A percentile compares a stretch with the other conserved stretches of the same genome.
Evolutionary conservation across 352 stramenopile species (phyloP).

Genomic region (Globisporangium polare): DNA sequence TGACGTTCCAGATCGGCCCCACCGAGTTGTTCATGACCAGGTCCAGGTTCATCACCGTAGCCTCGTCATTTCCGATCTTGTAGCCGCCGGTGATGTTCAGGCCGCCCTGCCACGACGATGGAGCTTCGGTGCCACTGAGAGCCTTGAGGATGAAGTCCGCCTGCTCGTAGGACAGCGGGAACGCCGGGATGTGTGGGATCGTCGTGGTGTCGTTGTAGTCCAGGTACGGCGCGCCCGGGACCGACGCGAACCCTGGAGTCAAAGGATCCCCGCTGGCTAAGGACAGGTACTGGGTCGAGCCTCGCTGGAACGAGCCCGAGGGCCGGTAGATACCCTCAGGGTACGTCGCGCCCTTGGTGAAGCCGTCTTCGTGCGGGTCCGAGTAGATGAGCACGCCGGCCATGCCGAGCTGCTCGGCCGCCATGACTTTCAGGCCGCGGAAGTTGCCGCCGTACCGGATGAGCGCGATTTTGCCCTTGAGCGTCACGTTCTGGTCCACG

Average conservation of each 20-base stretch:
- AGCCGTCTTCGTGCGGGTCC: constrained; percentile 83
- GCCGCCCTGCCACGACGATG: constrained; percentile 53
- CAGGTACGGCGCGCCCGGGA: constrained; percentile 30
- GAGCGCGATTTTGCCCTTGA: constrained; percentile 82
- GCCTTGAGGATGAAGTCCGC: constrained; percentile 66
- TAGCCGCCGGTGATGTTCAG: constrained; percentile 67
- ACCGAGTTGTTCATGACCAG: constrained; percentile 77
- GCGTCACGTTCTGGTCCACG: constrained; percentile 48
- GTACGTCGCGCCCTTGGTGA: constrained; percentile 58
- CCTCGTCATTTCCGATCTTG: constrained; percentile 60
- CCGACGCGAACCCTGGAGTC: constrained; percentile 42
- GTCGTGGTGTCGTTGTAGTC: constrained; percentile 42
- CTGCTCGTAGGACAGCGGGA: constrained; percentile 82
- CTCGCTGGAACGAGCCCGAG: constrained; percentile 84
- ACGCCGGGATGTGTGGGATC: constrained; percentile 61
- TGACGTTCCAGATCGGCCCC: constrained; percentile 84
- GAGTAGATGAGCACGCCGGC: constrained; percentile 86
- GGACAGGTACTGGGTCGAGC: constrained; percentile 81
- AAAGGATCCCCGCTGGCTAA: constrained; percentile 69
- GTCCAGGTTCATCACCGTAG: constrained; percentile 53
- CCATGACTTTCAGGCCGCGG: constrained; percentile 79
- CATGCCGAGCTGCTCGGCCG: constrained; percentile 74
- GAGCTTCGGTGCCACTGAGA: constrained; percentile 45
- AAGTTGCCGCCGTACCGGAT: constrained; percentile 80
- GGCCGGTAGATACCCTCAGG: constrained; percentile 77